These are phyloP conservation scores for Aspergillus sp. DNA, from an alignment of 2,329 filamentous ascomycete species.

Conservation along the genomic window DNA sequence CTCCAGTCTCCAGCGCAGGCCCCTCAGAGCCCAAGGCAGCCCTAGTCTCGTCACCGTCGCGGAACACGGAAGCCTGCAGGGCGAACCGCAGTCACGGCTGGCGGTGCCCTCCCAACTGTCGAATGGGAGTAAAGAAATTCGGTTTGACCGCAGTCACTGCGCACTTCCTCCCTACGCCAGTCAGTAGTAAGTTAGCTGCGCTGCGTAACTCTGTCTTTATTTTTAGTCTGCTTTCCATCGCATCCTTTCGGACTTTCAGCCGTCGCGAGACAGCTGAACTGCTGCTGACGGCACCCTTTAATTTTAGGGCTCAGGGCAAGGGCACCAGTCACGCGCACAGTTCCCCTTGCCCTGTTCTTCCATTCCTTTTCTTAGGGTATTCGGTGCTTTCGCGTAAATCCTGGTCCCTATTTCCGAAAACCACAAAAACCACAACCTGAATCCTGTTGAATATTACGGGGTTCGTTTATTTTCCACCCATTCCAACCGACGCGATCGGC, in stretches of 20 bases:
- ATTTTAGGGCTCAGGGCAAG: constrained; percentile 4
- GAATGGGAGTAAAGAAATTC: neutral
- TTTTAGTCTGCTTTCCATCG: too few relatives aligned
- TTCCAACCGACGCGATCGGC: constrained; percentile 15
- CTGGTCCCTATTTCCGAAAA: too few relatives aligned
- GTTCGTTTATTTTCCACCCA: neutral
- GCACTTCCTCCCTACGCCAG: too few relatives aligned
- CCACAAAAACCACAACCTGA: too few relatives aligned
- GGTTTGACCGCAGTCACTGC: neutral
- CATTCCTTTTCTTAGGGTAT: neutral
- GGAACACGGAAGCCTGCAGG: constrained; percentile 3
- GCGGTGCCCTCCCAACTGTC: neutral
- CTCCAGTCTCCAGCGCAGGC: neutral
- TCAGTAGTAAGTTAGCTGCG: too few relatives aligned
- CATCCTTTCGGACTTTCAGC: neutral
- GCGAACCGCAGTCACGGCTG: neutral
- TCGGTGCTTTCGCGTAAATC: neutral
- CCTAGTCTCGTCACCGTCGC: neutral
- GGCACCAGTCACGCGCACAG: neutral
- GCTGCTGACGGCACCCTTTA: neutral
- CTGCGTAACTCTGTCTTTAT: too few relatives aligned
- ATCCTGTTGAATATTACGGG: too few relatives aligned
- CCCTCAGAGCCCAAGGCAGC: neutral
- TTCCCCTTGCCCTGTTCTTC: neutral
- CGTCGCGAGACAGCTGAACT: neutral